Base-by-base conservation (phyloP, 441 rosid species). In the Capsella rubella region DNA sequence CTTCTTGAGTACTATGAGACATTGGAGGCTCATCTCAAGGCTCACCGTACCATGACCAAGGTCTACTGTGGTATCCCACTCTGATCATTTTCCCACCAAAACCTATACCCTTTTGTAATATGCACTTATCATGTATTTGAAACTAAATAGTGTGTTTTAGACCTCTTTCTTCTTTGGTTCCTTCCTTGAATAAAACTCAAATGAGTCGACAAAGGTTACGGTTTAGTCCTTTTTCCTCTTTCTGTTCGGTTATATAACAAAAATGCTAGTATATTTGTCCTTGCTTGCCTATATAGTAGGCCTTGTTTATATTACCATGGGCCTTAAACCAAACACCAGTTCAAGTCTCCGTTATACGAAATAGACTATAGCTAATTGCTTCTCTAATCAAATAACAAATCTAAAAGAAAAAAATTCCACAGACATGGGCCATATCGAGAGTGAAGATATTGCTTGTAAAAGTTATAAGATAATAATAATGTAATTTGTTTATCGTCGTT, bases 31-130 rank as follows among this genome's bases (percentile, higher is more conserved):
- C 83, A 65, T 27, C 73, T 77, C 32, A 84, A 81, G 63, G 78
- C 82, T 8, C 61, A 82, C 14, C 78, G 82, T 70, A 69, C 79
- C 75, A 80, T 84, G 79, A 79, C 87, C 65, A 87, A 86, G 78
- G 81, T 64, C 32, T 91, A 65, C 40, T 83, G 86, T 66, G 95
- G 97, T 29, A 71, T 77, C 25, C 46, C 37, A 43, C 43, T 47
- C 47, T 50, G 55, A 40, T 42, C 16, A 59, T 18, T 59, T 21
- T 31, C 28, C 62, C 25, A 67, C 39, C 69, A 60, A 54, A 46
- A 5, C 71, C 0, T 35, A 45, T 61, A 21, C 14, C 28, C 14
- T 74, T 50, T 58, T 14, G 13, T 40, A 11, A 13, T 47, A 21
- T 21, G 25, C 25, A 21, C 49, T 64, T 55, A 6, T 46, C 27